These are phyloP conservation scores for Exophiala aquamarina DNA, from an alignment of 2,329 filamentous ascomycete genomes.

Conservation along the genomic window DNA sequence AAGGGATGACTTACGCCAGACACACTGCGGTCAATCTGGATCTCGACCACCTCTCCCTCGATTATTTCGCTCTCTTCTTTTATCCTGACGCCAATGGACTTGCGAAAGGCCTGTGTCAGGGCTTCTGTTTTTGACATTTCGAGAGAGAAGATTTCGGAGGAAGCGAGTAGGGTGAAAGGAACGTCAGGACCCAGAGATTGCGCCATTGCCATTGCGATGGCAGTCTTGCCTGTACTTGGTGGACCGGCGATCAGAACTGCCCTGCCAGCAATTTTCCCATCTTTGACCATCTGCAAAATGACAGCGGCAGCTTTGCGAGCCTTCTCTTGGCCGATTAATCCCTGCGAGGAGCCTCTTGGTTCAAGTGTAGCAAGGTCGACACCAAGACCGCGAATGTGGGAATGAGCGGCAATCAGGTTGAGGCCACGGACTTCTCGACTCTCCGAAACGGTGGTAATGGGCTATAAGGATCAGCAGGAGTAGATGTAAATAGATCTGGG, in stretches of 20 bases:
- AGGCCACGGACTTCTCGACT: conserved; percentile 93
- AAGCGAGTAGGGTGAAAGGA: conserved; percentile 92
- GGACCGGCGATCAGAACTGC: conserved; percentile 94
- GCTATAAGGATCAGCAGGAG: conserved; percentile 37
- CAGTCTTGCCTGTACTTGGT: conserved; percentile 96
- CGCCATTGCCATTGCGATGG: conserved; percentile 98
- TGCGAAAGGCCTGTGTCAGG: conserved; percentile 96
- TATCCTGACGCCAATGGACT: conserved; percentile 96
- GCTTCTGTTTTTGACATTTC: conserved; percentile 99
- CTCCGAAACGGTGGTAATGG: conserved; percentile 84
- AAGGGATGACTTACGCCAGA: conserved; percentile 62
- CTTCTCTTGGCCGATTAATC: conserved; percentile 93
- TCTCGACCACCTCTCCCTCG: conserved; percentile 97
- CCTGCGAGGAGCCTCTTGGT: conserved; percentile 80
- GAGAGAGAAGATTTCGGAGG: conserved; percentile 95
- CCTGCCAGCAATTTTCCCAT: conserved; percentile 95
- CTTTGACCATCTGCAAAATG: conserved; percentile 97
- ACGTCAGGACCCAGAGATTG: conserved; percentile 93
- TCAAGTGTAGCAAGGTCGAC: conserved; percentile 90
- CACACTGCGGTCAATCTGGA: conserved; percentile 95
- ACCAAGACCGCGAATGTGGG: conserved; percentile 92
- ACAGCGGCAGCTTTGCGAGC: conserved; percentile 94
- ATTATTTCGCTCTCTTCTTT: conserved; percentile 99
- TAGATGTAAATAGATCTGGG: neutral
- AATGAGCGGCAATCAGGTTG: conserved; percentile 97